These are phyloP conservation scores for Cymodocea nodosa DNA, from an alignment of 116 monocot genomes.

Conservation along the genomic window DNA sequence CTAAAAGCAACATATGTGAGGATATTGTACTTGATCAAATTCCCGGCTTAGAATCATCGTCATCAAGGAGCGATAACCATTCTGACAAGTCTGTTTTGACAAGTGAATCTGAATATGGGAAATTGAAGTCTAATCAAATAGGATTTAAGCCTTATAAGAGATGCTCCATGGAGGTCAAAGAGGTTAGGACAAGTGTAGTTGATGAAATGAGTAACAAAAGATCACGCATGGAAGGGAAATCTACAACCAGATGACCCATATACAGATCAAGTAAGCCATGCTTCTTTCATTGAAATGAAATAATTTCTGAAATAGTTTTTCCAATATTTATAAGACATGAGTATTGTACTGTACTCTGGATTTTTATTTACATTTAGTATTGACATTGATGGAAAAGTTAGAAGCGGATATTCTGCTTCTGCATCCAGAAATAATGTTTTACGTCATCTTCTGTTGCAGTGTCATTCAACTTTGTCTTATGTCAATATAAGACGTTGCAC, in stretches of 20 bases:
- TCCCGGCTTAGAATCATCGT: neutral
- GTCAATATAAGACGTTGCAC: no score
- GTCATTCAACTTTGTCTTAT: no score
- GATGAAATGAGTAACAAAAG: slow-evolving; percentile 54
- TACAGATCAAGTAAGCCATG: no score
- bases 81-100: slow-evolving; percentile 2
- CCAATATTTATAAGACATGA: no score
- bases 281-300: no score
- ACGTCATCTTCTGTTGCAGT: no score
- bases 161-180: slow-evolving; percentile 57
- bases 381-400: no score
- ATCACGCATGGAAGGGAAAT: slow-evolving; percentile 44
- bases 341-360: no score
- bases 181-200: slow-evolving; percentile 8
- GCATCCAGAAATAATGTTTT: no score
- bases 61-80: slow-evolving; percentile 1
- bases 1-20: slow-evolving; percentile 15
- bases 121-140: slow-evolving; percentile 27
- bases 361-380: no score
- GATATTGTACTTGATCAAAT: slow-evolving; percentile 7
- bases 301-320: no score
- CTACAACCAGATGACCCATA: slow-evolving; percentile 16
- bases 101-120: slow-evolving; percentile 15
- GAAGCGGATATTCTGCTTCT: no score
- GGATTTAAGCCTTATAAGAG: slow-evolving; percentile 97